Percentiles rank a stretch among this genome's conserved stretches.
phyloP scores from a whole-genome alignment of 192 early-diverging fungal genomes.

The Martensiomyces pterosporus region DNA sequence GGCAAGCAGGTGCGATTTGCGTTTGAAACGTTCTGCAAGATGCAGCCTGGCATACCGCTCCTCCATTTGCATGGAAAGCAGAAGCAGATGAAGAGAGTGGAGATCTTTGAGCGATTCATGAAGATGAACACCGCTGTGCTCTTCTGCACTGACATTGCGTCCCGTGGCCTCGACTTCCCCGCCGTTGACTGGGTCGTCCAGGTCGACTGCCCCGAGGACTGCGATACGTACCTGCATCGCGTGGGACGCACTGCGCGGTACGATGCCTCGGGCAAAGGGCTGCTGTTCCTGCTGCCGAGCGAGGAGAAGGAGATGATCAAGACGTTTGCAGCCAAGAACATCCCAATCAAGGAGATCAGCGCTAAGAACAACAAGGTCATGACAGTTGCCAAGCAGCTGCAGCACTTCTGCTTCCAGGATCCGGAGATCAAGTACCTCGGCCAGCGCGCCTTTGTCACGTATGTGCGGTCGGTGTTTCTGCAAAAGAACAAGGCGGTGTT shows the following conservation, averaged over 20 bases:
- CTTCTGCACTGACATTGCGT: constrained; percentile 94
- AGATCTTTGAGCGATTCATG: constrained; percentile 90
- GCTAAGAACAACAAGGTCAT: constrained; percentile 79
- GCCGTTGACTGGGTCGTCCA: constrained; percentile 99
- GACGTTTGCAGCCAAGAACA: constrained; percentile 66
- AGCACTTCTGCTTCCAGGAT: constrained; percentile 87
- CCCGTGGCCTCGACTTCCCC: constrained; percentile 96
- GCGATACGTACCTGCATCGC: constrained; percentile 95
- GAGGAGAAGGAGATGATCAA: constrained; percentile 83
- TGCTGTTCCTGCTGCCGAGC: constrained; percentile 83
- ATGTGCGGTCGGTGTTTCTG: constrained; percentile 88
- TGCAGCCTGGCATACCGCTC: constrained; percentile 88
- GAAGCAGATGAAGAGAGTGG: constrained; percentile 89
- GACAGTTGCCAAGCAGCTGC: constrained; percentile 76
- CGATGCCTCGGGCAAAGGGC: constrained; percentile 79
- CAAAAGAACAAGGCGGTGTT: constrained; percentile 91
- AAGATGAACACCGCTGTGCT: constrained; percentile 70
- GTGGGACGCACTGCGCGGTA: constrained; percentile 97
- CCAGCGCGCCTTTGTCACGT: constrained; percentile 94
- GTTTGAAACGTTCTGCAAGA: constrained; percentile 91
- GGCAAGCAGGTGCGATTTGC: constrained; percentile 97
- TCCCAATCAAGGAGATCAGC: constrained; percentile 87
- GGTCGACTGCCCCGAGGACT: constrained; percentile 94
- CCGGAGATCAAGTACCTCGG: constrained; percentile 95
- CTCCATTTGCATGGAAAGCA: constrained; percentile 95